These are phyloP conservation scores for Microbotryum scabiosae DNA, from an alignment of 1,284 basidiomycete species.

Conservation along the genomic window DNA sequence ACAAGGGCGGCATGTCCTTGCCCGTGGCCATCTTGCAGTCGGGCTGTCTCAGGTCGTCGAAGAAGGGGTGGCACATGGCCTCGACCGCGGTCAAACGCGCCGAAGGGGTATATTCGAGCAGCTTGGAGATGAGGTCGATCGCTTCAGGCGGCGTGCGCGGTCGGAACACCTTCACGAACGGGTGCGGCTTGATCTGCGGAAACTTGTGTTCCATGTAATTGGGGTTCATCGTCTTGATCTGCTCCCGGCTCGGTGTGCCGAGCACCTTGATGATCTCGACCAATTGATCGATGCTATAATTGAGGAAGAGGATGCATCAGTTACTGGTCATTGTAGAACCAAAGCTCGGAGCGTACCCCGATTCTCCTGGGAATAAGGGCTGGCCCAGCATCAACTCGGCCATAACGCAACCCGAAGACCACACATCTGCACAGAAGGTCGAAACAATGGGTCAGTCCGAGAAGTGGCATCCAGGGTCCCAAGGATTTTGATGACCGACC, in stretches of 20 bases:
- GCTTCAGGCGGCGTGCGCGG: conserved; percentile 92
- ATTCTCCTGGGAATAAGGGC: conserved; percentile 97
- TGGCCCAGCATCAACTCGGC: conserved; percentile 98
- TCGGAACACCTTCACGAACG: conserved; percentile 75
- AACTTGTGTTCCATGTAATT: conserved; percentile 99
- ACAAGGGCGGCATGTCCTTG: conserved; percentile 86
- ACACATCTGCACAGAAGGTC: conserved; percentile 63
- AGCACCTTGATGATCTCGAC: conserved; percentile 99
- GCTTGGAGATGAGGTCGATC: conserved; percentile 87
- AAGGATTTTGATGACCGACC: conserved; percentile 49
- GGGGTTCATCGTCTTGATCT: conserved; percentile 99
- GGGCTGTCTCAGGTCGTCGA: conserved; percentile 85
- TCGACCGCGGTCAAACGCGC: conserved; percentile 85
- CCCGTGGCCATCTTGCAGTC: conserved; percentile 93
- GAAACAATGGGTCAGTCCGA: neutral
- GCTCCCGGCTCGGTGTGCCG: conserved; percentile 93
- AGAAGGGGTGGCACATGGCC: conserved; percentile 85
- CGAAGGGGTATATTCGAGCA: conserved; percentile 94
- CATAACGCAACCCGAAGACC: conserved; percentile 99
- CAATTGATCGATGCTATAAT: conserved; percentile 98
- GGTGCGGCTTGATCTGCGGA: conserved; percentile 79
- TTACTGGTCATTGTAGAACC: neutral
- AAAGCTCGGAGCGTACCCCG: conserved; percentile 48
- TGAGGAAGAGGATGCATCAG: conserved; percentile 69
- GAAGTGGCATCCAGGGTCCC: neutral